Evolutionary conservation across 2,329 filamentous ascomycete genomes (phyloP).

Genomic region (Erysiphe pisi): DNA sequence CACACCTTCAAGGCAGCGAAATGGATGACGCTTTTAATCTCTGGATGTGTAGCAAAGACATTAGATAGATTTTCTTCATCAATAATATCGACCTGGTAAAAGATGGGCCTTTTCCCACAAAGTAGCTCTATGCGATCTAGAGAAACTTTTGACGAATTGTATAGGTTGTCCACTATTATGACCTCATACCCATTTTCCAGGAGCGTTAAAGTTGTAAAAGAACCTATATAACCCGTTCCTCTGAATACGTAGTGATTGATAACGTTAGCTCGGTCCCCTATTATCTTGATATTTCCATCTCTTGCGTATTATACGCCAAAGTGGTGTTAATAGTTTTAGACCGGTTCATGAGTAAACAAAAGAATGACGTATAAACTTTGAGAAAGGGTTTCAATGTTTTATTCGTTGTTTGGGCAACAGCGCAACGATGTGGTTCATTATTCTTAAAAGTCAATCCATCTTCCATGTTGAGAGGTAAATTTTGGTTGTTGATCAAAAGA

Average conservation of each 20-base stretch:
- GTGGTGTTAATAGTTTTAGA: no score
- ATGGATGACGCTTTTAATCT: conserved; percentile 97
- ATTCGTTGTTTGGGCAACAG: no score
- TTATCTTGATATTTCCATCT: no score
- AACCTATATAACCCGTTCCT: conserved; percentile 98
- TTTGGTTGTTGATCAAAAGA: conserved; percentile 25
- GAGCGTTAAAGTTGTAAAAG: conserved; percentile 84
- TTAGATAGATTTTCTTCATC: conserved; percentile 72
- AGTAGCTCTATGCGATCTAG: conserved; percentile 94
- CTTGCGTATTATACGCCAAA: no score
- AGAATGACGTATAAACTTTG: no score
- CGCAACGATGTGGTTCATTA: no score
- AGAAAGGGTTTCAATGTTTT: no score
- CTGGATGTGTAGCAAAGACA: conserved; percentile 78
- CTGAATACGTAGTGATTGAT: conserved; percentile 42
- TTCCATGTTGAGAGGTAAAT: background rate
- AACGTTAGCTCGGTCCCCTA: conserved; percentile 28
- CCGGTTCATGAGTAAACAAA: no score
- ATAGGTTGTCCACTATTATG: conserved; percentile 89
- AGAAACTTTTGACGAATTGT: conserved; percentile 89
- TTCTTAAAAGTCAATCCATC: no score
- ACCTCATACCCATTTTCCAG: conserved; percentile 94
- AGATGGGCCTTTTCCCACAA: conserved; percentile 72
- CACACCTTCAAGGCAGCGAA: conserved; percentile 88
- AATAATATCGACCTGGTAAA: conserved; percentile 80